Percentiles rank a stretch among this genome's conserved stretches.
Conservation (phyloP, 1,284 basidiomycete genomes). For the Coniferiporia weirii region DNA sequence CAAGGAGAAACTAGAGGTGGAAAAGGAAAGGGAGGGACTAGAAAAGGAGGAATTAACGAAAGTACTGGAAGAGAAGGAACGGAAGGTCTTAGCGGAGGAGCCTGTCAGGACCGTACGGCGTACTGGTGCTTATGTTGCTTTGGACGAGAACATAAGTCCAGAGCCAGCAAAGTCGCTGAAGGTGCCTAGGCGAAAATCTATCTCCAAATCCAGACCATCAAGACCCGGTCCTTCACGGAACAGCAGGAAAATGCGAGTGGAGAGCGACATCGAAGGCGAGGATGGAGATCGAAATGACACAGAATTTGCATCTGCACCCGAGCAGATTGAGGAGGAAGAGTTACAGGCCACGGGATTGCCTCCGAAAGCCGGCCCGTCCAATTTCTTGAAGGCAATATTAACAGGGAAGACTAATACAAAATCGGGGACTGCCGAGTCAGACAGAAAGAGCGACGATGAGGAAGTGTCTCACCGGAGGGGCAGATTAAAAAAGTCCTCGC, state of each 20-base stretch:
- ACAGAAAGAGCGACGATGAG: background rate
- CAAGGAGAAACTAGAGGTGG: constrained; percentile 7
- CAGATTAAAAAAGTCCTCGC: background rate
- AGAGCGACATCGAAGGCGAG: too few relatives aligned
- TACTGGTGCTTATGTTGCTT: too few relatives aligned
- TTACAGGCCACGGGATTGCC: background rate
- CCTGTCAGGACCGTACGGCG: background rate
- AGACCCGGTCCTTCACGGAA: too few relatives aligned
- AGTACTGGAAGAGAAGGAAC: background rate
- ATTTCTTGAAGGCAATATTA: background rate
- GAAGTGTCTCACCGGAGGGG: background rate
- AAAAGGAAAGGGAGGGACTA: background rate
- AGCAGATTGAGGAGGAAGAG: too few relatives aligned
- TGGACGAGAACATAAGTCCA: too few relatives aligned
- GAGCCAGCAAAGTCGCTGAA: too few relatives aligned
- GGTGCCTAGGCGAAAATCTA: too few relatives aligned
- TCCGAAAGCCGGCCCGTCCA: background rate
- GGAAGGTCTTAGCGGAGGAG: background rate
- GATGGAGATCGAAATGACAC: too few relatives aligned
- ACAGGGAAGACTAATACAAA: background rate
- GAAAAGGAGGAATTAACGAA: background rate
- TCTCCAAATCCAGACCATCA: too few relatives aligned
- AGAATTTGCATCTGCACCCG: too few relatives aligned
- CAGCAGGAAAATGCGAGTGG: too few relatives aligned
- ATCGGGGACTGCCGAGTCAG: background rate